These are phyloP conservation scores for Fusarium ambrosium DNA, from an alignment of 2,329 filamentous ascomycete genomes.

Conservation along the genomic window DNA sequence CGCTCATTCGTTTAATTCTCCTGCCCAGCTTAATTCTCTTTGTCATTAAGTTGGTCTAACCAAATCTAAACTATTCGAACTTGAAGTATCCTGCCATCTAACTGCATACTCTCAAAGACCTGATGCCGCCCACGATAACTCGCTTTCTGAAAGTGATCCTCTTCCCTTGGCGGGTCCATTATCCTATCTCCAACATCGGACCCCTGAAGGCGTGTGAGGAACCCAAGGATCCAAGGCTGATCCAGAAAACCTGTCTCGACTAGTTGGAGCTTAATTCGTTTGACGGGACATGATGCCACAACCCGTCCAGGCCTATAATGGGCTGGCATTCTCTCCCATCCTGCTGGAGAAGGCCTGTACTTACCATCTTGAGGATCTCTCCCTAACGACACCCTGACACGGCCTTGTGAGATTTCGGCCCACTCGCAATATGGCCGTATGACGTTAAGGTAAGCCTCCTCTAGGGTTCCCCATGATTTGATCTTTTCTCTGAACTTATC, in stretches of 20 bases:
- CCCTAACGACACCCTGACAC: neutral
- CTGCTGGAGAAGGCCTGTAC: neutral
- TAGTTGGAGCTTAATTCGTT: neutral
- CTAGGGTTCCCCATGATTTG: neutral
- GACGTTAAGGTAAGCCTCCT: neutral
- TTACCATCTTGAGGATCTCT: neutral
- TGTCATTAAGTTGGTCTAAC: no score
- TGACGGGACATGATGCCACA: neutral
- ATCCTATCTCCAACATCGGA: neutral
- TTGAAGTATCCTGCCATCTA: neutral
- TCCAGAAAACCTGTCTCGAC: neutral
- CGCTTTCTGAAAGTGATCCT: neutral
- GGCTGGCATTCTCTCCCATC: neutral
- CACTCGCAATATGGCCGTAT: neutral
- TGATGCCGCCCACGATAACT: neutral
- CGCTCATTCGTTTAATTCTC: no score
- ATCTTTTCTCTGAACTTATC: neutral
- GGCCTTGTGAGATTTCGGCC: neutral
- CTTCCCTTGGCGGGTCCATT: neutral
- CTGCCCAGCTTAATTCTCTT: no score
- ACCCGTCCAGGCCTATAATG: neutral
- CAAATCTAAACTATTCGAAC: neutral
- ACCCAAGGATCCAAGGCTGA: neutral
- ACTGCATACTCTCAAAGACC: neutral
- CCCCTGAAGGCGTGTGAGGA: neutral